Evolutionary conservation across 2,329 filamentous ascomycete genomes (phyloP), one percentile per base, ranked within the genome.

Genomic region (Aspergillus quadrilineatus): DNA sequence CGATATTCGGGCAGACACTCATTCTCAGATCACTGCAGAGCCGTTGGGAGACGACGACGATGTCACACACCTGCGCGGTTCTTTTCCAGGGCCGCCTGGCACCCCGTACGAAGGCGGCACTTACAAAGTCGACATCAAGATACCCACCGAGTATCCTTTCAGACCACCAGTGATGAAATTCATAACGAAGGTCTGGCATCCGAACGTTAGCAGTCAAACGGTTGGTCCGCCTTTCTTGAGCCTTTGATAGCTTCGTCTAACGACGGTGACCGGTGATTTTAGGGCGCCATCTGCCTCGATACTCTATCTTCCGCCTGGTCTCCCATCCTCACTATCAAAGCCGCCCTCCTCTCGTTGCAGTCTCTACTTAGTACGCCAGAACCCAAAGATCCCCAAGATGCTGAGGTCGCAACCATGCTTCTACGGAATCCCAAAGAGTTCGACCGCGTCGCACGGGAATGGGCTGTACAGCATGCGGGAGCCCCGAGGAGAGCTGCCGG

Each of bases 211-310:
- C 81, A 93, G 89, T 68, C 89, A 94, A 72, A 97, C 92, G 41
- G 92, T 96, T 77, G 69, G 87, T 80, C 15, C 8, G 26, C 5
- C 8, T 15, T 7, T 17, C 32, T 10, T 2, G 4, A 6, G 3
- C 22, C 28, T 4, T 5, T 37, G 14, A 43, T 17, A 7, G 43
- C 14, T 28, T 17, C 10, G 17, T 26, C 39, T 48, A 36, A 46
- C 30, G 10, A 15, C 28, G 22, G 32, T 36, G 45, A 50, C 5
- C 51, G 12, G 22, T 22, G 22, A 22, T 4, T 22, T 4, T 60
- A 97, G 91, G 94, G 94, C 55, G 93, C 92, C 28, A 99, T 99
- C 72, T 99, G 94, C 70, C 86, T 99, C 53, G 94, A 99, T 71
- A 97, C 92, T 0, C 83, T 99, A 14, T 88, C 89, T 8, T 84